Base-by-base conservation (phyloP, 2,329 filamentous ascomycete species). In the Ascochyta fabae region DNA sequence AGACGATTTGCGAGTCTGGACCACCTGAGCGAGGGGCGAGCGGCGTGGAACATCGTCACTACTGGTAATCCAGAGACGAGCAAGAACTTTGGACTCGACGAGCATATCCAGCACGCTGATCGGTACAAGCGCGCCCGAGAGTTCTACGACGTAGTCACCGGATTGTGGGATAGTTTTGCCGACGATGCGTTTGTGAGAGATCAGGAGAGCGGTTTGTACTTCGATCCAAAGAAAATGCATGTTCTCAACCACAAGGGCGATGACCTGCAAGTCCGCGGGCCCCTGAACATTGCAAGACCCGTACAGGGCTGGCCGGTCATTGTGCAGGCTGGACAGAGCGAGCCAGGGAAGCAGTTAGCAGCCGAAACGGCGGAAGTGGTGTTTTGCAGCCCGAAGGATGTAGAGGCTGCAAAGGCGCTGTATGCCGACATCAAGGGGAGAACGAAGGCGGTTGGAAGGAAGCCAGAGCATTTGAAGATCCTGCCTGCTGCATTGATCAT, bases 51-150 rank as follows among this genome's bases (percentile, higher is more conserved):
- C 35, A 83, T 90, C 36, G 87, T 89, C 0, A 89, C 87, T 0
- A 83, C 85, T 8, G 89, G 88, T 58, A 79, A 88, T 2, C 85
- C 89, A 62, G 86, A 83, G 2, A 86, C 87, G 0, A 86, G 87
- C 0, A 77, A 84, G 3, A 88, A 88, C 62, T 73, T 88, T 8
- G 84, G 85, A 0, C 79, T 80, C 35, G 74, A 78, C 0, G 77
- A 84, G 26, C 85, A 88, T 60, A 78, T 56, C 4, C 77, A 80
- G 74, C 88, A 90, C 64, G 86, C 89, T 60, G 85, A 89, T 53
- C 79, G 88, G 49, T 90, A 90, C 60, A 83, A 80, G 6, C 81
- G 87, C 35, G 87, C 86, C 2, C 85, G 90, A 59, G 88, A 90
- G 69, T 90, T 89, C 73, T 79, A 90, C 70, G 78, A 83, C 39